These are phyloP conservation scores for Aureobasidium pullulans DNA, from an alignment of 2,329 filamentous ascomycete species.

Conservation along the genomic window DNA sequence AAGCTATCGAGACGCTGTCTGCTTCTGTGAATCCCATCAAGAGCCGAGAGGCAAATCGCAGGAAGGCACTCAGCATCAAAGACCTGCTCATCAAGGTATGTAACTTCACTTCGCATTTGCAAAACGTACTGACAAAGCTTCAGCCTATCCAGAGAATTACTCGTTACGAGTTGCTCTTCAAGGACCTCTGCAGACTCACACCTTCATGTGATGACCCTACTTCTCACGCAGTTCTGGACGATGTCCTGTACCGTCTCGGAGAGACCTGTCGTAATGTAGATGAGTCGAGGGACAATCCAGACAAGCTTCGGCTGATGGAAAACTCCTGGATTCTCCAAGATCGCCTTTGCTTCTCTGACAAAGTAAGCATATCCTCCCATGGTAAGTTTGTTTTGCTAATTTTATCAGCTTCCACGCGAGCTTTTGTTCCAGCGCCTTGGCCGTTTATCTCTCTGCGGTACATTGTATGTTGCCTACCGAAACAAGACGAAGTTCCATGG, in stretches of 20 bases:
- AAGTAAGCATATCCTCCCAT: constrained; percentile 44
- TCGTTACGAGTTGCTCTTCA: constrained; percentile 81
- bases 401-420: constrained; percentile 23
- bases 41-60: constrained; percentile 53
- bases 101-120: not conserved
- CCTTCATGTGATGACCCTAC: constrained; percentile 78
- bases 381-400: not conserved
- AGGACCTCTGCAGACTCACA: constrained; percentile 74
- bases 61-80: constrained; percentile 71
- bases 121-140: not conserved
- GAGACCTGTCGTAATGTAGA: constrained; percentile 76
- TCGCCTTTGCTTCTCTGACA: constrained; percentile 64
- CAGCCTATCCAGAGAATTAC: constrained; percentile 89
- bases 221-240: constrained; percentile 72
- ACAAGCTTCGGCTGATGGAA: constrained; percentile 62
- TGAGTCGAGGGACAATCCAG: constrained; percentile 68
- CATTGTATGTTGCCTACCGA: constrained; percentile 77
- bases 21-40: constrained; percentile 66
- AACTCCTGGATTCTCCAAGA: constrained; percentile 82
- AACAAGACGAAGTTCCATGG: constrained; percentile 60
- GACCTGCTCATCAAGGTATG: constrained; percentile 83
- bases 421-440: constrained; percentile 68
- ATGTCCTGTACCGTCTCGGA: constrained; percentile 62
- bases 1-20: constrained; percentile 75
- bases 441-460: constrained; percentile 72